Percentiles rank a stretch among this genome's conserved stretches.
These are phyloP conservation scores for Lentinula boryana DNA, from an alignment of 768 basidiomycete genomes.

Conservation along the genomic window DNA sequence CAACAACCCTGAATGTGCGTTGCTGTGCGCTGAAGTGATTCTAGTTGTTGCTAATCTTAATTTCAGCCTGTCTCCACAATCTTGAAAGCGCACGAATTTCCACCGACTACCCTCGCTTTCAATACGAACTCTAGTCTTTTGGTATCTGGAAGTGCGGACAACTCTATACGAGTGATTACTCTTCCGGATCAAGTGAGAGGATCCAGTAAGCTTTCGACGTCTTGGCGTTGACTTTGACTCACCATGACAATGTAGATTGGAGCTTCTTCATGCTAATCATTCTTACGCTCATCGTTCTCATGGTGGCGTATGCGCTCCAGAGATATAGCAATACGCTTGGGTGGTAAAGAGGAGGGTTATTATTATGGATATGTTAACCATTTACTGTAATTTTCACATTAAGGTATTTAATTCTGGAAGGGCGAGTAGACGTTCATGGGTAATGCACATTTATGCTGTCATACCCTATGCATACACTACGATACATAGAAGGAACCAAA, in stretches of 20 bases:
- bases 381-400: neutral
- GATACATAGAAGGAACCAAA: constrained; percentile 7
- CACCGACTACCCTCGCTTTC: constrained; percentile 85
- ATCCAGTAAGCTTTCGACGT: constrained; percentile 36
- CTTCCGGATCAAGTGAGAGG: constrained; percentile 54
- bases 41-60: neutral
- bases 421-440: neutral
- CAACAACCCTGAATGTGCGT: constrained; percentile 64
- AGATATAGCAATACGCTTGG: constrained; percentile 11
- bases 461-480: constrained; percentile 17
- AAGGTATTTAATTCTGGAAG: neutral
- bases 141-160: constrained; percentile 88
- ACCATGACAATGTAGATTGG: constrained; percentile 25
- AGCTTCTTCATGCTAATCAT: constrained; percentile 31
- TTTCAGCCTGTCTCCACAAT: constrained; percentile 82
- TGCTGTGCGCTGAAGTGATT: neutral
- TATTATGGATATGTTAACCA: constrained; percentile 5
- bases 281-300: constrained; percentile 33
- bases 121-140: constrained; percentile 77
- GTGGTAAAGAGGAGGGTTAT: neutral
- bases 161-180: constrained; percentile 72
- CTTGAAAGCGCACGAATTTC: constrained; percentile 91
- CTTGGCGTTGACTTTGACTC: constrained; percentile 9
- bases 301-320: constrained; percentile 37
- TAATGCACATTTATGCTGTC: neutral